Conservation (phyloP, 2,329 filamentous ascomycete genomes). For the Cercospora citrullina region DNA sequence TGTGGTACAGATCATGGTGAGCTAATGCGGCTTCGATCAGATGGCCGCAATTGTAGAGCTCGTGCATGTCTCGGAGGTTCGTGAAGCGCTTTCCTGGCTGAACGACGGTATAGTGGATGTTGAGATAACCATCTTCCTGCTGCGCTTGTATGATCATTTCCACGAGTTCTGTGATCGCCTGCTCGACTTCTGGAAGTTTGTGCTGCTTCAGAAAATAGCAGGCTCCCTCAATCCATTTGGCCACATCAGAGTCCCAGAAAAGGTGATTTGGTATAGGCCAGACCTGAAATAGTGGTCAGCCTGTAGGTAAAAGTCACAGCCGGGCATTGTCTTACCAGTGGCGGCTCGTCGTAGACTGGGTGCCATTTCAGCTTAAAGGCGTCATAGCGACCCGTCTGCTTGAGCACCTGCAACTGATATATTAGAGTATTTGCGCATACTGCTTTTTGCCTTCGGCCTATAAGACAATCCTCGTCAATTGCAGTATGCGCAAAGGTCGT, state of each 20-base stretch:
- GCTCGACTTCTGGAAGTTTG: constrained; percentile 50
- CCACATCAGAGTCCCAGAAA: constrained; percentile 61
- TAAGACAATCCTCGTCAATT: constrained; percentile 38
- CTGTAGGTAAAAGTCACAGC: too few relatives aligned
- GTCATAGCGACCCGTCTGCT: constrained; percentile 54
- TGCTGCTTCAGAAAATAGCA: constrained; percentile 55
- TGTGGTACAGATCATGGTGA: constrained; percentile 55
- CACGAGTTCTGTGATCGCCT: constrained; percentile 57
- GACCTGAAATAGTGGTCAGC: constrained; percentile 18
- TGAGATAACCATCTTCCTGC: constrained; percentile 62
- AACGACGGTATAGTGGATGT: constrained; percentile 63
- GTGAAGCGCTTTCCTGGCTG: constrained; percentile 57
- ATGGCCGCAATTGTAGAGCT: constrained; percentile 63
- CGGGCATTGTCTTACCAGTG: constrained; percentile 31
- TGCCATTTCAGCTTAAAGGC: constrained; percentile 61
- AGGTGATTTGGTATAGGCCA: constrained; percentile 61
- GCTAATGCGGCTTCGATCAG: constrained; percentile 62
- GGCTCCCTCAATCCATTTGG: constrained; percentile 64
- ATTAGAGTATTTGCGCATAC: constrained; percentile 49
- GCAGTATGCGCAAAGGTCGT: constrained; percentile 37
- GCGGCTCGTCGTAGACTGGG: constrained; percentile 53
- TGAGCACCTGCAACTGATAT: constrained; percentile 56
- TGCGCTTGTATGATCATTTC: constrained; percentile 59
- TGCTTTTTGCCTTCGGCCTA: constrained; percentile 44
- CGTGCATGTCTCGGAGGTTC: constrained; percentile 63